Evolutionary conservation across 495 filamentous ascomycete genomes (phyloP), one percentile per base, ranked within the genome.

Genomic region (Oidiodendron maius): DNA sequence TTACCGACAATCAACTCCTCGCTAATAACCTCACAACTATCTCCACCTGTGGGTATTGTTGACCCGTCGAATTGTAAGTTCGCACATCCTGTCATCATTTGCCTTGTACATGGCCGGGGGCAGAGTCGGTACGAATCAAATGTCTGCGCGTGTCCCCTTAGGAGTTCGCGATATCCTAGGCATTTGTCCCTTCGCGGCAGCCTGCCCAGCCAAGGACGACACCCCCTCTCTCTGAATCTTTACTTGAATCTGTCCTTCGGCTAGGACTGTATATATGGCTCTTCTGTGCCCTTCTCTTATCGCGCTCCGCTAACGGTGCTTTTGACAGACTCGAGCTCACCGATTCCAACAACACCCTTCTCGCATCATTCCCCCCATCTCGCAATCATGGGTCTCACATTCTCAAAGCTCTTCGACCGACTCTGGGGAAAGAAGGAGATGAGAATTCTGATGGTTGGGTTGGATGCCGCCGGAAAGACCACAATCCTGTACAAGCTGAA

Each of bases 401-500:
- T 96, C 69, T 95, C 90, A 55, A 91, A 85, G 77, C 70, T 97
- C 63, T 89, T 98, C 68, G 87, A 94, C 65, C 81, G 83, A 75
- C 83, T 97, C 66, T 96, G 88, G 84, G 90, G 91, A 58, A 93
- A 95, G 82, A 96, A 96, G 82, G 93, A 99, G 81, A 99, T 99
- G 93, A 83, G 91, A 75, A 95, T 99, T 69, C 71, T 99, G 68
- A 99, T 99, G 93, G 91, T 99, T 63, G 93, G 93, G 76, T 81
- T 99, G 60, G 93, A 99, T 71, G 93, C 93, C 55, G 93, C 93
- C 68, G 93, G 93, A 80, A 99, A 99, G 80, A 99, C 93, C 63
- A 99, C 93, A 62, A 99, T 99, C 68, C 86, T 99, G 50, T 99
- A 99, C 77, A 99, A 99, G 83, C 80, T 99, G 63, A 99, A 99